Evolutionary conservation across 2,329 filamentous ascomycete genomes (phyloP).

Genomic region (Neonectria hederae): DNA sequence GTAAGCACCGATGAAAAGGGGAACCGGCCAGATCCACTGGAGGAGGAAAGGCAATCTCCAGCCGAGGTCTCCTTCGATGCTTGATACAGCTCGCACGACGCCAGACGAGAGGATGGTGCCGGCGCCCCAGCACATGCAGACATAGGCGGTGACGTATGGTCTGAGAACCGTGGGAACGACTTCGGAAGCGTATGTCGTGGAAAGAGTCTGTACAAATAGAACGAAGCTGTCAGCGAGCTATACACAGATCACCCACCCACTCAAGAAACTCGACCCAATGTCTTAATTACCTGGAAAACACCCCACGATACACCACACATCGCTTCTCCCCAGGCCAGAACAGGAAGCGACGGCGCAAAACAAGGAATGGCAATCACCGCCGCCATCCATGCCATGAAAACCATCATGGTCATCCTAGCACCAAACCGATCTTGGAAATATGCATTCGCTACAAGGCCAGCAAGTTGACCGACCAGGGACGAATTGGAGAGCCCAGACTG

Average conservation of each 20-base stretch:
- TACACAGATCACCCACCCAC: too few species aligned
- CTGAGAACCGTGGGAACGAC: conserved; percentile 48
- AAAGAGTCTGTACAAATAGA: conserved; percentile 47
- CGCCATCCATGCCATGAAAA: conserved; percentile 29
- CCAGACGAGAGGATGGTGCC: too few species aligned
- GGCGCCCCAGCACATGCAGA: conserved; percentile 57
- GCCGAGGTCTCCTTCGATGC: too few species aligned
- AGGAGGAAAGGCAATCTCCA: too few species aligned
- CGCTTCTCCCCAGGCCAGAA: conserved; percentile 48
- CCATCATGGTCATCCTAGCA: conserved; percentile 31
- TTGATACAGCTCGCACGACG: too few species aligned
- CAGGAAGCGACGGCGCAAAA: conserved; percentile 47
- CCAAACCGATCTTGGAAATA: conserved; percentile 52
- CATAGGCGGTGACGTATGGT: conserved; percentile 52
- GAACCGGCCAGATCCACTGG: too few species aligned
- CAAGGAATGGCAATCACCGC: conserved; percentile 28
- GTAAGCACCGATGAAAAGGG: too few species aligned
- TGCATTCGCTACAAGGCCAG: conserved; percentile 55
- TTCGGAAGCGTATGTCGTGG: conserved; percentile 56
- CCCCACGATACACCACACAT: conserved; percentile 50
- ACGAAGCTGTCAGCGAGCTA: too few species aligned
- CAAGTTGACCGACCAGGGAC: conserved; percentile 53
- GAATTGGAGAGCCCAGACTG: conserved; percentile 13
- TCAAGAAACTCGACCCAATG: neutral
- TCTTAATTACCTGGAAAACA: conserved; percentile 39